These are phyloP conservation scores for Globisporangium spiculum DNA, from an alignment of 352 stramenopile species.

Conservation along the genomic window DNA sequence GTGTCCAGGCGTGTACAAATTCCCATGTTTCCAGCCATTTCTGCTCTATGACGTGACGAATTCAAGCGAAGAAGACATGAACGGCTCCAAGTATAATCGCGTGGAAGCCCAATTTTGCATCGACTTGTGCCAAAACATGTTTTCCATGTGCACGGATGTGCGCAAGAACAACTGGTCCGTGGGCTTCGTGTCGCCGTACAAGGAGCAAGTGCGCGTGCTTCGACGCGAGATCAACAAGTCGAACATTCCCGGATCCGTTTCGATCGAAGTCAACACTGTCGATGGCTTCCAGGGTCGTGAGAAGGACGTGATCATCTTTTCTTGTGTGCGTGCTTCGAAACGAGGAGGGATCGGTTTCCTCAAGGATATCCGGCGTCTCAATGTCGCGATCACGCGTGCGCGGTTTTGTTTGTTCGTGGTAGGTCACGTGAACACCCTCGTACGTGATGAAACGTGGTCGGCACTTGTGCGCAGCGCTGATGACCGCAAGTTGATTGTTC, in stretches of 20 bases:
- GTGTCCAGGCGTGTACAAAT: constrained; percentile 59
- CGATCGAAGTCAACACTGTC: constrained; percentile 96
- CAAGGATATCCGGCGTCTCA: constrained; percentile 86
- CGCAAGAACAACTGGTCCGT: constrained; percentile 80
- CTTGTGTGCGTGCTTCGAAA: constrained; percentile 87
- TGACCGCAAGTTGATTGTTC: constrained; percentile 66
- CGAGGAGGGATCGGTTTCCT: constrained; percentile 88
- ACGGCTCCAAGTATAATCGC: constrained; percentile 81
- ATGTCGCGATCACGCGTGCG: constrained; percentile 89
- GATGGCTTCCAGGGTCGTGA: constrained; percentile 98
- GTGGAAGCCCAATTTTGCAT: constrained; percentile 78
- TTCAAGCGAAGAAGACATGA: constrained; percentile 68
- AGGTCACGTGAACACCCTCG: constrained; percentile 70
- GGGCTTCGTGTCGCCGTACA: constrained; percentile 98
- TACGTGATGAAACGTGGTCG: constrained; percentile 75
- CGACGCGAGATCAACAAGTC: constrained; percentile 61
- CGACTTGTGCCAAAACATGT: constrained; percentile 66
- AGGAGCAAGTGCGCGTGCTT: constrained; percentile 91
- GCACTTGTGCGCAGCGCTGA: constrained; percentile 71
- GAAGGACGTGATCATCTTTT: constrained; percentile 99
- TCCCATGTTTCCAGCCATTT: constrained; percentile 83
- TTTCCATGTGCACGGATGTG: constrained; percentile 50
- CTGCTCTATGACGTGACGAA: constrained; percentile 83
- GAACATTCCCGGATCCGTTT: constrained; percentile 44
- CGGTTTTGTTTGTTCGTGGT: constrained; percentile 88